Evolutionary conservation across 192 early-diverging fungal species (phyloP), one percentile per base, ranked within the genome.

Genomic region (Coemansia sp.): DNA sequence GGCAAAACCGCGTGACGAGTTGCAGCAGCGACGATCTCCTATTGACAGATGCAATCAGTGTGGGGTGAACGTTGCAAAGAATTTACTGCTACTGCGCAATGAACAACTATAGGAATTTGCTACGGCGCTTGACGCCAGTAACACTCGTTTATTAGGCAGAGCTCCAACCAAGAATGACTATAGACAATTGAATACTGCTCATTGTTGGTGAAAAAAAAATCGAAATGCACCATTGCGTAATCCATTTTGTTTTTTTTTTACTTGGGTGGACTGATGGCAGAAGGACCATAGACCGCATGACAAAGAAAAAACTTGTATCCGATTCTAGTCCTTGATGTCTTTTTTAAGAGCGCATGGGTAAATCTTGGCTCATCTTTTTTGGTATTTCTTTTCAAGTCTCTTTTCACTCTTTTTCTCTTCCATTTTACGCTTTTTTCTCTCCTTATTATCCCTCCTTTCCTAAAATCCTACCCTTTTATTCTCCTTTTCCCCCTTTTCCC

Each of bases 271-370:
- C 50, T 26, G 23, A 28, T 14, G 26, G 13, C 11, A 28, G 50
- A 53, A 48, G 48, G 48, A 55, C 51, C 51, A 55, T 55, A 14
- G 51, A 33, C 28, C 51, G 51, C 51, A 51, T 26, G 48, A 51
- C 9, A 51, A 0, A 0, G 7, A 34, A 28, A 1, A 16, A 34
- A 28, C 31, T 13, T 58, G 34, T 24, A 53, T 28, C 21, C 13
- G 24, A 21, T n/a, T n/a, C 51, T 28, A 4, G 20, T 37, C 23
- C 23, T 37, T 58, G n/a, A 33, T 36, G n/a, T n/a, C 56, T n/a
- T 58, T 37, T 14, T 34, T 31, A 55, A 16, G 51, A 55, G 51
- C 14, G 11, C 51, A n/a, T 55, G 51, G 51, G 51, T 55, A 55
- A 55, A 55, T 55, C 51, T 55, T 55, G 51, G 26, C 51, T 16